These are phyloP conservation scores for Blumeria hordei DNA, from an alignment of 2,329 filamentous ascomycete genomes.

Conservation along the genomic window DNA sequence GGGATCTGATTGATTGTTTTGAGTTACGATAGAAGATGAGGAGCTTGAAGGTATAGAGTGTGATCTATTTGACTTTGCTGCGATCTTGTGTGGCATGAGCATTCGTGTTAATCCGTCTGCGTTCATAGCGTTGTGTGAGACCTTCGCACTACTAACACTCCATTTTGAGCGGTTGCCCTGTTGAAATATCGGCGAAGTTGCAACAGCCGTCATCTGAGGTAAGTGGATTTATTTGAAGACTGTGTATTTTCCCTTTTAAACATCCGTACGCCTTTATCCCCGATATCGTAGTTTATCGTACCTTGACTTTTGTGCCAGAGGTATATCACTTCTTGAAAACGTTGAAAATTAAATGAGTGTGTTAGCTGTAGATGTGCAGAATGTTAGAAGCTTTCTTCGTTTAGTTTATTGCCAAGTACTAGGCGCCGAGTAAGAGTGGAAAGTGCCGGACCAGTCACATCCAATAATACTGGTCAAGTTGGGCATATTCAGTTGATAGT, in stretches of 20 bases:
- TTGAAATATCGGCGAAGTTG: constrained; percentile 36
- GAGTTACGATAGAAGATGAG: constrained; percentile 35
- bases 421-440: too few species aligned
- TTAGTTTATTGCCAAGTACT: too few species aligned
- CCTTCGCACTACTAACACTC: constrained; percentile 34
- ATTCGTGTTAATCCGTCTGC: constrained; percentile 68
- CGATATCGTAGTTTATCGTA: too few species aligned
- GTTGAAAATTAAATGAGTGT: too few species aligned
- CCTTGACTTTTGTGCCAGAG: too few species aligned
- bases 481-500: too few species aligned
- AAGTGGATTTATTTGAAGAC: not conserved
- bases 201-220: constrained; percentile 39
- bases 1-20: constrained; percentile 34
- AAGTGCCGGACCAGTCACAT: too few species aligned
- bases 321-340: too few species aligned
- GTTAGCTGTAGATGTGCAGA: too few species aligned
- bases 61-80: constrained; percentile 73
- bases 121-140: constrained; percentile 46
- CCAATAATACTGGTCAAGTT: too few species aligned
- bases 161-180: constrained; percentile 41
- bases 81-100: constrained; percentile 70
- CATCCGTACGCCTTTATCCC: too few species aligned
- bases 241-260: not conserved
- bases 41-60: constrained; percentile 53
- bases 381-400: too few species aligned